Base-by-base conservation (phyloP, 352 stramenopile genomes). In the Poterioochromonas sp. region DNA sequence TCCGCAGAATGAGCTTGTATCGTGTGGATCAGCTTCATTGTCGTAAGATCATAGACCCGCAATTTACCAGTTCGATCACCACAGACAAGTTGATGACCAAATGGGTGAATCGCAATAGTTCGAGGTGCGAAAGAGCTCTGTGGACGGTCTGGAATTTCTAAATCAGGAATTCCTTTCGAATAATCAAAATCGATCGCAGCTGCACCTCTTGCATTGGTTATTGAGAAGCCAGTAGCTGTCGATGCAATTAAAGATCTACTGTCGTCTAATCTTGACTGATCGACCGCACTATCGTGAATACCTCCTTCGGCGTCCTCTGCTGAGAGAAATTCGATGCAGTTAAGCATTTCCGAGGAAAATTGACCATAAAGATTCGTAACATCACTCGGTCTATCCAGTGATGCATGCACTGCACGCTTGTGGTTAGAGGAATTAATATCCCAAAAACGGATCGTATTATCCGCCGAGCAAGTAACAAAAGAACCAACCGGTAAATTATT, bases 381-480 rank as follows among this genome's bases (percentile, higher is more conserved):
- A 20, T 80, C 41, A 20, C 54, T 44, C 22, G 41, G 43, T 54
- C 80, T 20, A 60, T 49, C 40, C 49, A 68, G 64, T 44, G 43
- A 39, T n/a, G 26, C 41, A 73, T 34, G 37, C 11, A 71, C 2
- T 54, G 32, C 20, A 41, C 41, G 39, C 29, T 11, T 15, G 8
- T 44, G 15, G 5, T 65, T 65, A 5, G 54, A 65, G 15, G 47
- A 58, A 32, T 74, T 71, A 5, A 94, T 78, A 77, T 94, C 86
- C 90, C 90, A 95, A 5, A 94, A 82, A 0, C 89, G 85, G 29
- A 93, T 76, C 0, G 90, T 94, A 73, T 93, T 91, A 79, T 95
- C 90, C 35, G 91, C 88, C 2, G 85, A 85, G 73, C 88, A 92
- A 0, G 89, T 94, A 1, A 93, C 84, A 76, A 95, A 89, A 0